Percentiles rank a stretch among this genome's conserved stretches.
Conservation (phyloP, 345 rosid species). For the Eucalyptus globulus region DNA sequence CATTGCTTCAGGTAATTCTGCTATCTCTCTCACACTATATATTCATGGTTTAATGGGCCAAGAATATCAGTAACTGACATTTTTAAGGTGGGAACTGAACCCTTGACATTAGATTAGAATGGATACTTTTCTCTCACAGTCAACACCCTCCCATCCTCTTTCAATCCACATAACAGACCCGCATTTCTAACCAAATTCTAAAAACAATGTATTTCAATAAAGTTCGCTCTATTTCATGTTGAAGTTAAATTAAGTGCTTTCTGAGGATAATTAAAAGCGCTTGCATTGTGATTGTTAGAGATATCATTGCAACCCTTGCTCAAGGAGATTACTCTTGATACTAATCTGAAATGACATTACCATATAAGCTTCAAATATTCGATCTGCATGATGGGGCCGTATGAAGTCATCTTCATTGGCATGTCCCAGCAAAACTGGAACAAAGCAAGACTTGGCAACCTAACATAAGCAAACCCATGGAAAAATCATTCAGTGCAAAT, state of each 20-base stretch:
- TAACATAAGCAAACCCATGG: not conserved
- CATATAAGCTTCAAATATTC: conserved; percentile 64
- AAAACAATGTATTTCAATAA: not conserved
- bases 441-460: conserved; percentile 80
- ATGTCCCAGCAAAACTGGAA: conserved; percentile 95
- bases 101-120: not conserved
- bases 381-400: conserved; percentile 84
- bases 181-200: not conserved
- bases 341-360: conserved; percentile 12
- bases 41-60: not conserved
- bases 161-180: not conserved
- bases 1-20: not conserved
- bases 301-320: not conserved
- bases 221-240: not conserved
- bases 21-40: not conserved
- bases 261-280: not conserved
- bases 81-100: not conserved
- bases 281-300: not conserved
- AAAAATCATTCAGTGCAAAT: not conserved
- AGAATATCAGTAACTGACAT: not conserved
- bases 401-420: conserved; percentile 85
- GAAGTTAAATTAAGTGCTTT: not conserved
- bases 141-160: not conserved
- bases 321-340: not conserved
- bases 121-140: not conserved